Conservation (phyloP, 257 asterid species). For the Anisodus tanguticus region DNA sequence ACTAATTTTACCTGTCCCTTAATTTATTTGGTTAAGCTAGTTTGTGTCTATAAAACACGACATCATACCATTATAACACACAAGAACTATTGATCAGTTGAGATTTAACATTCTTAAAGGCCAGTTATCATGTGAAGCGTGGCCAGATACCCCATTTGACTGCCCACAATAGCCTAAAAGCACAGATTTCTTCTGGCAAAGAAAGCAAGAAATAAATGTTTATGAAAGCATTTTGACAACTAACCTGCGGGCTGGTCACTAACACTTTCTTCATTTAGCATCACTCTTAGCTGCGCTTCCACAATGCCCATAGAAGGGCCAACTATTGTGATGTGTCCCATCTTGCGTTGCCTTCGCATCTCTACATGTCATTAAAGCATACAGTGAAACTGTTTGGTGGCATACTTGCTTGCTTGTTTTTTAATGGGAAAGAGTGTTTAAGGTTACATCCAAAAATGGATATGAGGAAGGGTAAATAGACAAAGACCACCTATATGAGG, state of each 20-base stretch:
- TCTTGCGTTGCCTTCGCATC: conserved; percentile 94
- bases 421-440: background rate
- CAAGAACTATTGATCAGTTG: too few species aligned
- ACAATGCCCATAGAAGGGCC: conserved; percentile 85
- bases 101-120: too few species aligned
- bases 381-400: background rate
- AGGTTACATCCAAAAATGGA: background rate
- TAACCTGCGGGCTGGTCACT: conserved; percentile 60
- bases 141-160: too few species aligned
- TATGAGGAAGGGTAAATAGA: background rate
- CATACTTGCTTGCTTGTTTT: background rate
- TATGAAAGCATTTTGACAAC: conserved; percentile 33
- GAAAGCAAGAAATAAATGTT: background rate
- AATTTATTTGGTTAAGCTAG: background rate
- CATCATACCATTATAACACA: background rate
- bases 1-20: background rate
- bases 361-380: conserved; percentile 47
- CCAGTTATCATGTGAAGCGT: too few species aligned
- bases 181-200: too few species aligned
- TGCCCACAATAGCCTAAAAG: too few species aligned
- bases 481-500: background rate
- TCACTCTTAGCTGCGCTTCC: conserved; percentile 64
- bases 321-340: conserved; percentile 92
- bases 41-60: background rate
- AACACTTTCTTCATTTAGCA: conserved; percentile 56